Evolutionary conservation across 2,329 filamentous ascomycete genomes (phyloP), one percentile per base, ranked within the genome.

Genomic region (Rhinocladiella similis): DNA sequence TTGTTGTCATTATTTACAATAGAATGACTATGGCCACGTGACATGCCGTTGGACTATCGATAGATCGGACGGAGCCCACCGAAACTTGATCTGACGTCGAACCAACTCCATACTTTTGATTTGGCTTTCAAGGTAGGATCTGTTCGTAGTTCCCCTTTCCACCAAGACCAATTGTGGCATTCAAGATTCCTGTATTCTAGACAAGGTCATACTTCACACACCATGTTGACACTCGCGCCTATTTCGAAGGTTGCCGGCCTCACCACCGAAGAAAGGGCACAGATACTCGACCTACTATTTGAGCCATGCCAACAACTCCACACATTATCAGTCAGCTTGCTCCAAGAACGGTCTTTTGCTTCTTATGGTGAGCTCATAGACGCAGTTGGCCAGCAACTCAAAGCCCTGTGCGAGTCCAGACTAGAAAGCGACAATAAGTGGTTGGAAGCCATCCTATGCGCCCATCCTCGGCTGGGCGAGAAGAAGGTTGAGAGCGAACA

Each of bases 381-480:
- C 46, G 80, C 83, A 42, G 80, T 94, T 41, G 83, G 85, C 16
- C 69, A 77, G 9, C 81, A 86, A 64, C 80, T 96, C 51, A 79
- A 79, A 10, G 77, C 79, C 1, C 78, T 92, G 2, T 77, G 80
- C 7, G 77, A 80, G 3, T 80, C 79, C 6, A 70, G 72, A 27
- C 79, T 73, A 6, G 72, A 77, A 18, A 75, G 75, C 36, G 80
- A 85, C 59, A 80, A 76, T 5, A 67, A 75, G 48, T 83, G 78
- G 58, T 80, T 97, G 0, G 83, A 90, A 42, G 78, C 79, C 14
- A 92, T 96, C 56, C 78, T 97, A 1, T 85, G 84, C 50, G 87
- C 90, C 7, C 92, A 97, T 71, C 92, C 92, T 1, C 83, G 92
- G 2, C 81, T 97, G 7, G 92, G 92, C 12, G 88, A 86, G 65